Conservation (phyloP, 352 stramenopile genomes). For the Phytophthora quininea region DNA sequence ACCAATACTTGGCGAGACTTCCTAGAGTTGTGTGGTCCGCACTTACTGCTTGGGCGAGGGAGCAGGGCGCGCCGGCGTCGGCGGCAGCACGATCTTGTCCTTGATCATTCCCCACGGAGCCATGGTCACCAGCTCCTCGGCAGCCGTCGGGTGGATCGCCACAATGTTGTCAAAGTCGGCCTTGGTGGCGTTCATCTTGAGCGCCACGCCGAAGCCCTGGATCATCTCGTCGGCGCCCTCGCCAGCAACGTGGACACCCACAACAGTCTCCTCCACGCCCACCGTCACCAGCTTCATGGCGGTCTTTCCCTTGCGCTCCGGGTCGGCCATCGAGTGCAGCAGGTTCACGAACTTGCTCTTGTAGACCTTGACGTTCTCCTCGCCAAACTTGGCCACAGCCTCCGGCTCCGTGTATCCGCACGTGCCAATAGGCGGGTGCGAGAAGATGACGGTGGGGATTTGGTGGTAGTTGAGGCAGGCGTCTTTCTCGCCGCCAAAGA, state of each 20-base stretch:
- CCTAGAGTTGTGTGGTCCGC: not conserved
- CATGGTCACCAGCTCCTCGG: constrained; percentile 96
- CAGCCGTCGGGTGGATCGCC: constrained; percentile 96
- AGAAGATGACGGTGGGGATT: constrained; percentile 97
- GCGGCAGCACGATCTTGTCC: constrained; percentile 70
- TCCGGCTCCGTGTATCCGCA: constrained; percentile 94
- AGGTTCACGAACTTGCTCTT: constrained; percentile 96
- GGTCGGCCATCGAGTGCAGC: constrained; percentile 92
- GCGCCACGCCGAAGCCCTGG: constrained; percentile 97
- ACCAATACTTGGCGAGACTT: not conserved
- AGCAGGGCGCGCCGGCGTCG: constrained; percentile 42
- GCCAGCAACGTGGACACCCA: constrained; percentile 96
- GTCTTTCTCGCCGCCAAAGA: constrained; percentile 88
- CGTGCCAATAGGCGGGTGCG: constrained; percentile 95
- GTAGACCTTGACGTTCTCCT: constrained; percentile 96
- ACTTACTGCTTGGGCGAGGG: constrained; percentile 39
- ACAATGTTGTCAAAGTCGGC: constrained; percentile 96
- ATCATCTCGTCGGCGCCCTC: constrained; percentile 97
- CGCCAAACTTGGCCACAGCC: constrained; percentile 91
- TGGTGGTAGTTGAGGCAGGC: constrained; percentile 91
- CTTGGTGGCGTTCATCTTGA: constrained; percentile 98
- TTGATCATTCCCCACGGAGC: constrained; percentile 88
- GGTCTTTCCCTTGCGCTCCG: constrained; percentile 93
- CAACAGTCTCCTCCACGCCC: constrained; percentile 89
- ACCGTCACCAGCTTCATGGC: constrained; percentile 94